Evolutionary conservation across 164 flowering plant genomes (phyloP), one percentile per base, ranked within the genome.

Genomic region (Umbilicus rupestris): DNA sequence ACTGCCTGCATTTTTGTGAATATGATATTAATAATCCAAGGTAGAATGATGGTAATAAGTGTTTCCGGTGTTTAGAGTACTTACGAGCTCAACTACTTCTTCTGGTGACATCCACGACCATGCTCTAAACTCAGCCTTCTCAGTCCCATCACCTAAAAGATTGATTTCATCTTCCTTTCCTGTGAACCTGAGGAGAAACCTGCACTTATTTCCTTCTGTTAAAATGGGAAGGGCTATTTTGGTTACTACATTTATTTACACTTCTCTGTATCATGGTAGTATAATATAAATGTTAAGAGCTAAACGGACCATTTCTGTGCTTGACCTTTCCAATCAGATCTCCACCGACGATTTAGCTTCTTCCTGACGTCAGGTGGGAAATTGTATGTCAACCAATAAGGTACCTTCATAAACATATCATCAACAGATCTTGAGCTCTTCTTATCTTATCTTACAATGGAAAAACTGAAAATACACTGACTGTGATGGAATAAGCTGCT

Each of bases 21-120:
- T 3, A 28, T 15, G 41, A 24, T 22, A 35, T 26, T 46, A 64
- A 3, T 15, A 45, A 39, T 39, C 33, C 28, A 5, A 11, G n/a
- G 19, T 26, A 17, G 45, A 31, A 19, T 15, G 26, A 37, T 1
- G 39, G 15, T n/a, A 57, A 2, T 39, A 44, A 15, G 39, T 41
- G 9, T 62, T 62, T 17, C 28, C 1, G 29, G 17, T 0, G 59
- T 19, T n/a, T 49, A 22, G 42, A 62, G 28, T 26, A 83, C 94
- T 47, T 73, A 88, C 97, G 67, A 10, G 91, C 31, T 85, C 86
- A 39, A 85, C 47, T 35, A 94, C 74, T 78, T 88, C 76, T 28
- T 89, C 83, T 0, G 97, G 92, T 9, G 87, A 74, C 81, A 88
- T 78, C 99, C 99, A 94, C 66, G 94, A 69, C 99, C 99, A 94